These are phyloP conservation scores for Arthroderma uncinatum DNA, from an alignment of 2,329 filamentous ascomycete genomes.

Conservation along the genomic window DNA sequence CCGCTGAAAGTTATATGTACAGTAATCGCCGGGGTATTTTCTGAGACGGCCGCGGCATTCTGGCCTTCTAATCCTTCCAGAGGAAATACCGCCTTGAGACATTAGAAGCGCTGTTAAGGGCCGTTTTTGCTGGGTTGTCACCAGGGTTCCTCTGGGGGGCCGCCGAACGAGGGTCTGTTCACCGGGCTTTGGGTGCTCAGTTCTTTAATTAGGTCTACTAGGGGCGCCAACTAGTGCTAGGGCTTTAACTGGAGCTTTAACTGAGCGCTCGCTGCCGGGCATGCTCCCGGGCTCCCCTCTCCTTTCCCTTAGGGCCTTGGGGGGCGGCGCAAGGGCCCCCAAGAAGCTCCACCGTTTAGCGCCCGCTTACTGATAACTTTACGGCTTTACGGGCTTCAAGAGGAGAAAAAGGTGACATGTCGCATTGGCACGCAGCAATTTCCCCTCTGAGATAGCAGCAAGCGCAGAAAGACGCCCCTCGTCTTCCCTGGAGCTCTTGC, in stretches of 20 bases:
- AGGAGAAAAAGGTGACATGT: neutral
- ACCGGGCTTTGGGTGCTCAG: neutral
- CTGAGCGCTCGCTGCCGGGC: neutral
- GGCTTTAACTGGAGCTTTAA: neutral
- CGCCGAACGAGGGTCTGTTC: neutral
- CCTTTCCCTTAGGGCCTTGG: neutral
- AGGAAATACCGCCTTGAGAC: neutral
- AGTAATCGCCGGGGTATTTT: neutral
- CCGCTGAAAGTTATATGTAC: neutral
- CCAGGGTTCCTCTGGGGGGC: no score
- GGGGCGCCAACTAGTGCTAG: no score
- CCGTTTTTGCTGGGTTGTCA: neutral
- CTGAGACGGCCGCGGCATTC: neutral
- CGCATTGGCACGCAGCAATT: neutral
- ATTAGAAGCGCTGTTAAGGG: neutral
- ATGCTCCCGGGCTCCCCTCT: neutral
- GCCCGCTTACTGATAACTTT: conserved; percentile 1
- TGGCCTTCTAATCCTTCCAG: no score
- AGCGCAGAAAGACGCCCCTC: neutral
- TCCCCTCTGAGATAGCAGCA: neutral
- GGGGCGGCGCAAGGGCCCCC: neutral
- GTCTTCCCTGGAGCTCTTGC: neutral
- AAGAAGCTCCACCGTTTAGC: neutral
- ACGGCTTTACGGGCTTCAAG: neutral
- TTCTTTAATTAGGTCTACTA: neutral